Evolutionary conservation across 2,329 filamentous ascomycete species (phyloP).

Genomic region (Aspergillus caelatus): DNA sequence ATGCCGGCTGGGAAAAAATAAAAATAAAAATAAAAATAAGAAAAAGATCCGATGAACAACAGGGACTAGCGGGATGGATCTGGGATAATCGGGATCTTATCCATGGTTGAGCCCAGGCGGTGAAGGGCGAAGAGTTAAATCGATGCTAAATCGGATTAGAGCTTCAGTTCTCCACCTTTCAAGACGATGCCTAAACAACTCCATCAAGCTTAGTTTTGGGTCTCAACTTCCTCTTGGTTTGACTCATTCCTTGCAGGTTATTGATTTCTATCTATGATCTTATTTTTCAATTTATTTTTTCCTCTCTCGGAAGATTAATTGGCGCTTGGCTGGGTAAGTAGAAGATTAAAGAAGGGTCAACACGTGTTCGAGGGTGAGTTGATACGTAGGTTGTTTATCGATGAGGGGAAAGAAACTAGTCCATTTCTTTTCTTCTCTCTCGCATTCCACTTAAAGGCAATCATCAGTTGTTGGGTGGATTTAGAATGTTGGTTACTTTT

Average conservation of each 20-base stretch:
- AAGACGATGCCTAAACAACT: background rate
- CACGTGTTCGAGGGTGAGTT: constrained; percentile 1
- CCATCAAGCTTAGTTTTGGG: background rate
- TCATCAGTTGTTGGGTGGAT: background rate
- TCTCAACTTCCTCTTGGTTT: background rate
- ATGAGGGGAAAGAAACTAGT: constrained; percentile 2
- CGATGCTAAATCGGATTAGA: background rate
- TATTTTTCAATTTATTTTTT: background rate
- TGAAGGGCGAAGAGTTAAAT: background rate
- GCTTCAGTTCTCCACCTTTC: constrained; percentile 6
- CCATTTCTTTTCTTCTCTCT: background rate
- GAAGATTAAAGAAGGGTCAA: background rate
- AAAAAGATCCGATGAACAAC: background rate
- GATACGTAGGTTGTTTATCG: background rate
- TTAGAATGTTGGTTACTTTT: background rate
- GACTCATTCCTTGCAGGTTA: background rate
- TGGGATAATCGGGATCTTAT: constrained; percentile 5
- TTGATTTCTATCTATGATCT: background rate
- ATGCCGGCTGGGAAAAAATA: background rate
- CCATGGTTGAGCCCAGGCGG: constrained; percentile 11
- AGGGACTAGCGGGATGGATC: constrained; percentile 5
- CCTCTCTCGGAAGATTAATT: constrained; percentile 4
- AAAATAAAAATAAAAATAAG: background rate
- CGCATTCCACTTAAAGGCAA: background rate
- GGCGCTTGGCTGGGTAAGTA: background rate